Conservation (phyloP, 192 early-diverging fungal genomes). For the Funneliformis mosseae region DNA sequence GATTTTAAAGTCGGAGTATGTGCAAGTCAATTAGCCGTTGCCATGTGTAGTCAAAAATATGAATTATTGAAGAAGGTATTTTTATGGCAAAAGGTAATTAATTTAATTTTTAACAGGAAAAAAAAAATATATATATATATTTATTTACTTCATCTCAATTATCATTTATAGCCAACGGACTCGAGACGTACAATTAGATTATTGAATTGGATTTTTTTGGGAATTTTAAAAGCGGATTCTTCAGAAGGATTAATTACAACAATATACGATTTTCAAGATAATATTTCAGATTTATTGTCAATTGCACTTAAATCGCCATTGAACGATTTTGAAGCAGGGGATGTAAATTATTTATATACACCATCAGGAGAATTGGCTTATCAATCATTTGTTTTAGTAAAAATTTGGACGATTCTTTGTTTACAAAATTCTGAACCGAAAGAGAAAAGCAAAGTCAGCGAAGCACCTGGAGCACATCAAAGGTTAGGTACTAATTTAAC, state of each 20-base stretch:
- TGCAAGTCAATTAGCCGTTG: conserved; percentile 39
- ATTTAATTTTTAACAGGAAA: not conserved
- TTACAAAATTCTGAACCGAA: not conserved
- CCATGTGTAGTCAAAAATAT: conserved; percentile 39
- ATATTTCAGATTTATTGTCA: conserved; percentile 41
- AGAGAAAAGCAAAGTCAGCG: conserved; percentile 11
- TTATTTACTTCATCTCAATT: not conserved
- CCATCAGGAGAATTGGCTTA: conserved; percentile 40
- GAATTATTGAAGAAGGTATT: conserved; percentile 33
- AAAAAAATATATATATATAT: not conserved
- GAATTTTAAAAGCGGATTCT: conserved; percentile 28
- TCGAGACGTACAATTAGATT: conserved; percentile 42
- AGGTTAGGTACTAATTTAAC: conserved; percentile 20
- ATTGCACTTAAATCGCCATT: conserved; percentile 39
- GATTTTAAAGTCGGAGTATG: conserved; percentile 46
- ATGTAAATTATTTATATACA: conserved; percentile 44
- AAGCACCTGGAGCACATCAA: conserved; percentile 16
- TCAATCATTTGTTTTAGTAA: conserved; percentile 46
- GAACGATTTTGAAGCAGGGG: conserved; percentile 37
- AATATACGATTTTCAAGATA: conserved; percentile 40
- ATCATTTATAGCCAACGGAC: conserved; percentile 40
- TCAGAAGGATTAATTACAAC: conserved; percentile 31
- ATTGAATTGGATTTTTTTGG: conserved; percentile 49
- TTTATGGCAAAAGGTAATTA: conserved; percentile 39
- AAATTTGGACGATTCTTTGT: conserved; percentile 46